Conservation (phyloP, 768 basidiomycete genomes). For the Auricularia auricula-judae region DNA sequence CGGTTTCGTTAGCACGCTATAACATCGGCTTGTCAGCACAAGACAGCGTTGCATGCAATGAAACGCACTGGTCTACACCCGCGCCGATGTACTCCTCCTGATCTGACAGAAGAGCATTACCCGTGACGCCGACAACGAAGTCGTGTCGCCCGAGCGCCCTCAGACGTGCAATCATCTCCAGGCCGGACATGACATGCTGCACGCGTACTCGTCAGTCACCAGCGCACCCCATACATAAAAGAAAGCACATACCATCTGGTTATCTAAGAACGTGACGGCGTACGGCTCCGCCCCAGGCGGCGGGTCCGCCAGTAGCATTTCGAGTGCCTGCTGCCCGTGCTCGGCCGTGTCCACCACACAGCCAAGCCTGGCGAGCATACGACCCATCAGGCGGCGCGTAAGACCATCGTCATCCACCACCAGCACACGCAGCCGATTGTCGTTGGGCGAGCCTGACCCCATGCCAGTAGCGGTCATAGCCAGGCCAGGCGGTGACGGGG, state of each 20-base stretch:
- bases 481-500: not conserved
- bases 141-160: conserved; percentile 55
- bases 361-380: conserved; percentile 67
- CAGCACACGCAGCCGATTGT: conserved; percentile 49
- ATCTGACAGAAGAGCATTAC: conserved; percentile 47
- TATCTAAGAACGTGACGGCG: conserved; percentile 47
- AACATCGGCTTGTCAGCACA: not conserved
- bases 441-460: conserved; percentile 9
- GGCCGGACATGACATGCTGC: conserved; percentile 56
- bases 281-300: conserved; percentile 12
- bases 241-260: conserved; percentile 47
- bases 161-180: conserved; percentile 54
- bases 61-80: conserved; percentile 59
- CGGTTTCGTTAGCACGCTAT: conserved; percentile 69
- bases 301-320: conserved; percentile 42
- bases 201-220: not conserved
- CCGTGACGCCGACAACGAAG: conserved; percentile 77
- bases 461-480: not conserved
- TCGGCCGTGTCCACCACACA: conserved; percentile 73
- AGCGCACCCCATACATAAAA: not conserved
- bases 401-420: conserved; percentile 79
- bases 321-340: conserved; percentile 69
- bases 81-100: conserved; percentile 69
- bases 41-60: not conserved
- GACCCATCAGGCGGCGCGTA: conserved; percentile 71